phyloP scores from a whole-genome alignment of 2,329 filamentous ascomycete species.

The Xylariales sp. region DNA sequence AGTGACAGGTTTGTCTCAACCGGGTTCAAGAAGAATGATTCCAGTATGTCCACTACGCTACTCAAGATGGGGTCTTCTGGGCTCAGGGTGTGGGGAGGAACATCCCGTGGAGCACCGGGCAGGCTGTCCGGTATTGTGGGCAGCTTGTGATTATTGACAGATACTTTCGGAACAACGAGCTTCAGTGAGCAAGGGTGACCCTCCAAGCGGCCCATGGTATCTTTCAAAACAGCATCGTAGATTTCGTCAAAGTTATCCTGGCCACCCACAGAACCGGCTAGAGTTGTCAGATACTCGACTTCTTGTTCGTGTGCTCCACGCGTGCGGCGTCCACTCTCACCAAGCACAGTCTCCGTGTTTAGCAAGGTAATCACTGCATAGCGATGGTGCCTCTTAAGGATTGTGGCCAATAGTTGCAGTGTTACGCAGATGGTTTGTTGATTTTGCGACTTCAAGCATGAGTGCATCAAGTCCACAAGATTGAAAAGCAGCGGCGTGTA shows the following conservation, averaged over 20 bases:
- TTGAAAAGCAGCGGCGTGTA: constrained; percentile 87
- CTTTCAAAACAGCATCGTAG: constrained; percentile 68
- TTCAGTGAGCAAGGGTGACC: constrained; percentile 69
- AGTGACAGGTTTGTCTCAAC: constrained; percentile 87
- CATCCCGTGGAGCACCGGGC: constrained; percentile 57
- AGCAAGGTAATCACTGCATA: constrained; percentile 79
- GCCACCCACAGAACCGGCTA: constrained; percentile 66
- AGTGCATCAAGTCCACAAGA: constrained; percentile 82
- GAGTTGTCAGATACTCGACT: constrained; percentile 63
- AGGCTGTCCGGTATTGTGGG: constrained; percentile 52
- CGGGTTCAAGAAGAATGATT: constrained; percentile 82
- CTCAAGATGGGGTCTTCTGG: constrained; percentile 60
- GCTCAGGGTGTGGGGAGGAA: constrained; percentile 56
- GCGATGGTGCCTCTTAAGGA: constrained; percentile 81
- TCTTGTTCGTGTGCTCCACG: constrained; percentile 72
- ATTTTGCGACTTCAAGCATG: constrained; percentile 79
- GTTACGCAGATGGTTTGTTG: constrained; percentile 88
- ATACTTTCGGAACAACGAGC: constrained; percentile 59
- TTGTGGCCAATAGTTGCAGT: constrained; percentile 78
- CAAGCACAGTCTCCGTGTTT: constrained; percentile 56
- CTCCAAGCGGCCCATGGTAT: constrained; percentile 65
- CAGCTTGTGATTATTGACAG: constrained; percentile 51
- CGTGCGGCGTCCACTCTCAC: constrained; percentile 56
- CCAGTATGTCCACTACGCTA: constrained; percentile 65
- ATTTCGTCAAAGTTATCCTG: constrained; percentile 67